Base-by-base conservation (phyloP, 2,329 filamentous ascomycete species). In the Ceratocystis cubensis region DNA sequence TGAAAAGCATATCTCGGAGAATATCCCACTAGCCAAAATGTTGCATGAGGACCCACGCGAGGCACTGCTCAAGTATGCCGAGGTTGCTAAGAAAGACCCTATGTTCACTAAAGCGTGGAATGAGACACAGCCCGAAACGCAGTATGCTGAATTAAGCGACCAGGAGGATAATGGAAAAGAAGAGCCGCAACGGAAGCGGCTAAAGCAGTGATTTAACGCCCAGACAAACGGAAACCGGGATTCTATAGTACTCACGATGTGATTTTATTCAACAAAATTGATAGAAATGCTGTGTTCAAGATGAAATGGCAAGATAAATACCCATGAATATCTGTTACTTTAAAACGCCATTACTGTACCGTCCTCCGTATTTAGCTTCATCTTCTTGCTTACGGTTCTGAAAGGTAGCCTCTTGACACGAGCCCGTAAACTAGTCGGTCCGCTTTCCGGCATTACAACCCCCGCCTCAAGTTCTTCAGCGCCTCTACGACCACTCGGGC, bases 81-180 rank as follows among this genome's bases (percentile, higher is more conserved):
- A 96, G 66, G 87, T 95, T 73, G 91, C 92, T 13, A 86, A 96
- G 76, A 93, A 90, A 74, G 92, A 97, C 74, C 93, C 92, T 0
- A 82, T 96, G 72, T 99, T 97, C 73, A 99, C 94, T 37, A 90
- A 89, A 71, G 94, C 92, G 17, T 99, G 91, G 89, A 88, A 88
- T 73, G 82, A 88, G 71, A 97, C 91, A 46, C 93, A 97, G 77
- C 94, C 94, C 0, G 87, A 92, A 71, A 91, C 92, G 30, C 88
- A 96, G 70, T 99, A 95, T 78, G 88, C 89, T 6, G 89, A 96
- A 56, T 72, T 94, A 44, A 95, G 91, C 74, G 93, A 96, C 72
- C 89, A 91, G 17, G 92, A 96, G 70, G 87, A 85, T 64, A 82
- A 84, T 5, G 82, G 25, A 53, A 59, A 53, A 53, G 53, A 84